A percentile compares a stretch with the other conserved stretches of the same genome.
These are phyloP conservation scores for Auricularia cornea DNA, from an alignment of 768 basidiomycete genomes.

Conservation along the genomic window DNA sequence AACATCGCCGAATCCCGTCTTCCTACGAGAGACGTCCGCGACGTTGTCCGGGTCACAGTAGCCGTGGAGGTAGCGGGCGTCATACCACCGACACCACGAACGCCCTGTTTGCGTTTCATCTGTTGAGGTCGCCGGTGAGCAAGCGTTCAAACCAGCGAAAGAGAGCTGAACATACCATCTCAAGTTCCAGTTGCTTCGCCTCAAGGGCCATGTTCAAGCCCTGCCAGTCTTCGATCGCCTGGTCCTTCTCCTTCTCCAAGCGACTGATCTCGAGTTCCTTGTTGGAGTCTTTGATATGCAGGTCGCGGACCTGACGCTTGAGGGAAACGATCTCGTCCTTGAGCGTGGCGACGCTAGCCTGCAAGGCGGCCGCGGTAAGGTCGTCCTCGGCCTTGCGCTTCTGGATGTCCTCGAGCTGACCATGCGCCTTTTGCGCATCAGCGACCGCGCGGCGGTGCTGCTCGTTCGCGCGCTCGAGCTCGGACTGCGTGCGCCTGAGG, in stretches of 20 bases:
- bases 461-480: conserved; percentile 41
- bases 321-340: conserved; percentile 54
- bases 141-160: not conserved
- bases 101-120: conserved; percentile 57
- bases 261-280: conserved; percentile 76
- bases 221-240: conserved; percentile 67
- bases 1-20: not conserved
- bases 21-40: conserved; percentile 6
- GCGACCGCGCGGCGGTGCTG: conserved; percentile 35
- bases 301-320: conserved; percentile 52
- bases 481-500: conserved; percentile 44
- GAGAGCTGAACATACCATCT: conserved; percentile 49
- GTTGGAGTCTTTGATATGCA: conserved; percentile 76
- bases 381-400: conserved; percentile 51
- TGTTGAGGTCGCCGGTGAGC: conserved; percentile 16
- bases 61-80: conserved; percentile 39
- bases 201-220: conserved; percentile 90
- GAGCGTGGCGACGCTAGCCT: conserved; percentile 42
- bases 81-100: conserved; percentile 46
- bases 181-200: conserved; percentile 90
- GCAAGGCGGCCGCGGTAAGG: conserved; percentile 25
- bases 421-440: conserved; percentile 34
- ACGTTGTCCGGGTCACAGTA: conserved; percentile 24
- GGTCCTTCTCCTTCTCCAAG: conserved; percentile 53
- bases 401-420: conserved; percentile 27